Conservation (phyloP, 106 monocot species). For the Phalaenopsis equestris region DNA sequence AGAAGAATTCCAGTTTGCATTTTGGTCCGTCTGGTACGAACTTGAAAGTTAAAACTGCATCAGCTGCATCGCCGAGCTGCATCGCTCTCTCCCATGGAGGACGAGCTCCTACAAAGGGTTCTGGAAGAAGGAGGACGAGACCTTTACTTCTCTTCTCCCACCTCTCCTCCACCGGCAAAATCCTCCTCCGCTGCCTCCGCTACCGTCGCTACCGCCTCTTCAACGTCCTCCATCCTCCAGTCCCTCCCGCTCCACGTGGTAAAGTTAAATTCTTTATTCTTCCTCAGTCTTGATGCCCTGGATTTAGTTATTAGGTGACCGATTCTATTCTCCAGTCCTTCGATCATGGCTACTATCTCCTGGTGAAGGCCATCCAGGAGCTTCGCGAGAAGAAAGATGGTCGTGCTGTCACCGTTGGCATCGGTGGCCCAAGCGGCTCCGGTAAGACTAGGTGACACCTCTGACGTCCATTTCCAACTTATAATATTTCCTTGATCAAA, state of each 20-base stretch:
- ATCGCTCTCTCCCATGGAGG: constrained; percentile 28
- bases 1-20: too few relatives aligned
- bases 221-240: constrained; percentile 70
- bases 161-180: constrained; percentile 24
- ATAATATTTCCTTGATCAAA: neutral
- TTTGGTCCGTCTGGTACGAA: too few relatives aligned
- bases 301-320: neutral
- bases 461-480: neutral
- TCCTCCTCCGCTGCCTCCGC: constrained; percentile 17
- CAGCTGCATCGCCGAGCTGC: neutral
- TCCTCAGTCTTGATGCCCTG: neutral
- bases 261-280: neutral
- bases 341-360: constrained; percentile 92
- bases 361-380: constrained; percentile 95
- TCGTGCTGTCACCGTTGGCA: constrained; percentile 69
- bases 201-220: neutral
- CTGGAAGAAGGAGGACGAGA: constrained; percentile 37
- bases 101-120: constrained; percentile 58
- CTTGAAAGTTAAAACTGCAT: neutral
- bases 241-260: constrained; percentile 95
- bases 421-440: constrained; percentile 95
- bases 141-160: constrained; percentile 18
- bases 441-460: constrained; percentile 78
- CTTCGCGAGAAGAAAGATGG: constrained; percentile 86
- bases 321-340: constrained; percentile 41